Evolutionary conservation across 768 basidiomycete genomes (phyloP).

Genomic region (Boletus sp.): DNA sequence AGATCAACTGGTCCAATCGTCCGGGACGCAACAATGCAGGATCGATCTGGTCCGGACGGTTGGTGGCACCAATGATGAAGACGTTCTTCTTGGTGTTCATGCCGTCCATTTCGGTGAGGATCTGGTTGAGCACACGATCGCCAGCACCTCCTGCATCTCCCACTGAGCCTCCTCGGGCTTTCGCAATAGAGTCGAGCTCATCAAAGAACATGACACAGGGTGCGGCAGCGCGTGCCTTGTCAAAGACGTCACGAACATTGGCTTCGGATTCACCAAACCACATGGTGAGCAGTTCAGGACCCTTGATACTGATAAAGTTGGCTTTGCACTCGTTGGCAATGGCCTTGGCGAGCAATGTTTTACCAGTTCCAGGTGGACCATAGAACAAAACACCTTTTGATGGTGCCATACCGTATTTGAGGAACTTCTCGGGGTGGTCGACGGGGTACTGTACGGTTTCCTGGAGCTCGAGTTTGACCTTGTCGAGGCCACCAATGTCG

Average conservation of each 20-base stretch:
- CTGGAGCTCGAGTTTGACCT: conserved; percentile 98
- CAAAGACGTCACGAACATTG: conserved; percentile 98
- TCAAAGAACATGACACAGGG: conserved; percentile 99
- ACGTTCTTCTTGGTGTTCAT: conserved; percentile 99
- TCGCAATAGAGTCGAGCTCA: conserved; percentile 98
- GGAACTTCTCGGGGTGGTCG: conserved; percentile 99
- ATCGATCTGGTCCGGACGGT: conserved; percentile 95
- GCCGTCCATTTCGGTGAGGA: conserved; percentile 97
- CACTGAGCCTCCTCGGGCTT: conserved; percentile 80
- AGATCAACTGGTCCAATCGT: conserved; percentile 98
- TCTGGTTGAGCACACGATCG: conserved; percentile 96
- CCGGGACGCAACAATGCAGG: conserved; percentile 92
- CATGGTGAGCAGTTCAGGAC: conserved; percentile 98
- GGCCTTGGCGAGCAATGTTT: conserved; percentile 97
- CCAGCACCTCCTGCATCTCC: conserved; percentile 97
- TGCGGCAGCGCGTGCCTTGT: conserved; percentile 98
- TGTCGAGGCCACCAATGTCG: conserved; percentile 99
- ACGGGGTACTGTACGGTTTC: conserved; percentile 99
- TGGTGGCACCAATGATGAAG: conserved; percentile 97
- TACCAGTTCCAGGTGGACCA: conserved; percentile 99
- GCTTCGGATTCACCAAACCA: conserved; percentile 99
- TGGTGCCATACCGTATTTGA: conserved; percentile 99
- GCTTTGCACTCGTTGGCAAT: conserved; percentile 99
- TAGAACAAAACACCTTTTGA: conserved; percentile 99
- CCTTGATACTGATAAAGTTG: conserved; percentile 99